phyloP scores from a whole-genome alignment of 2,329 filamentous ascomycete species.

The Penicillium sp. region DNA sequence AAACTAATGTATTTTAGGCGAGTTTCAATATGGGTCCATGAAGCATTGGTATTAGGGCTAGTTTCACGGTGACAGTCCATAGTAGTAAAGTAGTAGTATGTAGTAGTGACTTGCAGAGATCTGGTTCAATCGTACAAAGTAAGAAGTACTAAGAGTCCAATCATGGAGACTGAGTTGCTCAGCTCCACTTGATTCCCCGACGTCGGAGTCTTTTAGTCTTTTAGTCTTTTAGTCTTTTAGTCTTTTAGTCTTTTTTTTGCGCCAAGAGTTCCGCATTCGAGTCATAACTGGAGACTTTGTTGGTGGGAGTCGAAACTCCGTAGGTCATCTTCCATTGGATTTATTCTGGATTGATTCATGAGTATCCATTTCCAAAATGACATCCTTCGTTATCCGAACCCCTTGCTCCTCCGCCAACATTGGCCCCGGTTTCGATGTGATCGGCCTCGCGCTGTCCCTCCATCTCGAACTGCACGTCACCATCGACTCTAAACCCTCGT shows the following conservation, averaged over 20 bases:
- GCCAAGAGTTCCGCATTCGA: constrained; percentile 22
- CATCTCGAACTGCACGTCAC: constrained; percentile 86
- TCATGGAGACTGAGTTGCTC: constrained; percentile 3
- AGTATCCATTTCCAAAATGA: constrained; percentile 4
- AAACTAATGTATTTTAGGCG: neutral
- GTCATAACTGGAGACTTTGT: constrained; percentile 13
- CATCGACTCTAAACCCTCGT: constrained; percentile 53
- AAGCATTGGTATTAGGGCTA: neutral
- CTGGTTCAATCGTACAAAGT: neutral
- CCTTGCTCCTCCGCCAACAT: constrained; percentile 98
- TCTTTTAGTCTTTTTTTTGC: too few relatives aligned
- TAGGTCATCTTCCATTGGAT: neutral
- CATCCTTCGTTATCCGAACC: constrained; percentile 66
- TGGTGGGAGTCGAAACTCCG: neutral
- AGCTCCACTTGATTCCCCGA: constrained; percentile 17
- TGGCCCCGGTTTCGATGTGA: constrained; percentile 95
- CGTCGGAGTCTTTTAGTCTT: too few relatives aligned
- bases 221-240: too few relatives aligned
- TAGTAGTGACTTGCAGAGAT: neutral
- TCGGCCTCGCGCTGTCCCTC: constrained; percentile 84
- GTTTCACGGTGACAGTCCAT: neutral
- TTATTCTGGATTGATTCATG: too few relatives aligned
- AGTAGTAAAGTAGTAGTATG: too few relatives aligned
- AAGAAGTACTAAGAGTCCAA: constrained; percentile 4
- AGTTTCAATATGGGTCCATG: neutral